Evolutionary conservation across 75 land plant species (phyloP), one percentile per base, ranked within the genome.

Genomic region (Picea glauca): DNA sequence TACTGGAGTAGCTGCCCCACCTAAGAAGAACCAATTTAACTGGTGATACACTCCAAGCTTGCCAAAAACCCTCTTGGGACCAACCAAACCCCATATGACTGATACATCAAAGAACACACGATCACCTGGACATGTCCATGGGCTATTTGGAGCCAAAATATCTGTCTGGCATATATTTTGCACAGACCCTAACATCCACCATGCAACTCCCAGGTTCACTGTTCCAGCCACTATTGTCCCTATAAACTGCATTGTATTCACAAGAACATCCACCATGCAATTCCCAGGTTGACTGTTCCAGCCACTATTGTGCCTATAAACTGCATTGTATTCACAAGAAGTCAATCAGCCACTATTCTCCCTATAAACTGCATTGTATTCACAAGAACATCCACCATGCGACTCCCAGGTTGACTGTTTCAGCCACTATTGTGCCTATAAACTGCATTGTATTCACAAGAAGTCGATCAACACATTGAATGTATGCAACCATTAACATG

Each of bases 181-280:
- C 1, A 94, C 79, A 13, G 95, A 83, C 20, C 33, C 77, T 35
- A 94, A 90, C 78, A 94, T 76, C 91, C 91, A 90, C 95, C 91
- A 92, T 59, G 93, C 93, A 9, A 90, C 92, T 11, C 77, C 61
- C 63, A 89, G 63, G 80, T 93, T 91, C 35, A 93, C 83, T 18
- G 93, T 84, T 43, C 88, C 93, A 4, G 93, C 95, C 26, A 26
- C 26, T 26, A 26, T 0, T 26, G 26, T 26, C 26, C 26, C 26
- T 26, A 26, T 26, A 26, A 26, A 26, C 26, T 26, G 0, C 26
- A 26, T 26, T 26, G 26, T 26, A 26, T 26, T 26, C 26, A 26
- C 26, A 26, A 26, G 26, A 26, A 26, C 26, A 26, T 26, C 0
- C 26, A 26, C 26, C 26, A 26, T 26, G 26, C 26, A 26, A 26